These are phyloP conservation scores for Hanseniaspora gamundiae DNA, from an alignment of 1,139 yeast genomes.

Conservation along the genomic window DNA sequence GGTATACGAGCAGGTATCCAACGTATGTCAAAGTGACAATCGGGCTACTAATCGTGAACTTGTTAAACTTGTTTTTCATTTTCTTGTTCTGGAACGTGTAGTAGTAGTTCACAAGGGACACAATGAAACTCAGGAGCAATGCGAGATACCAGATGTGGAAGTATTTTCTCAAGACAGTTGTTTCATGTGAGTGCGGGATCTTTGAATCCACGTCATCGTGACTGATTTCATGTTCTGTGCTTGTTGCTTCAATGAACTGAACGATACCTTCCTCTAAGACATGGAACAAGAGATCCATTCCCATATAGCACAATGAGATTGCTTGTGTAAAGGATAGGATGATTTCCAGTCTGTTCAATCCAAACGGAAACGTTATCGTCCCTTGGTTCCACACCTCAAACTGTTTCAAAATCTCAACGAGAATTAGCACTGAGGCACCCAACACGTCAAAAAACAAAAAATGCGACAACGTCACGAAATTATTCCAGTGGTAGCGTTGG, in stretches of 20 bases:
- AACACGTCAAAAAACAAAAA: conserved; percentile 76
- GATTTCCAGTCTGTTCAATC: conserved; percentile 79
- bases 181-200: conserved; percentile 51
- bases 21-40: conserved; percentile 22
- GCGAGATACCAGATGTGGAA: conserved; percentile 24
- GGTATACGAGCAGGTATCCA: conserved; percentile 17
- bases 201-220: conserved; percentile 24
- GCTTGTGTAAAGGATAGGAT: conserved; percentile 80
- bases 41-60: conserved; percentile 23
- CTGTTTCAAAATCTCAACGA: conserved; percentile 71
- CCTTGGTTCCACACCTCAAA: conserved; percentile 86
- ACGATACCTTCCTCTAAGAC: conserved; percentile 63
- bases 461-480: conserved; percentile 75
- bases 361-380: conserved; percentile 83
- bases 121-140: conserved; percentile 11
- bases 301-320: conserved; percentile 78
- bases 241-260: conserved; percentile 29
- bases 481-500: conserved; percentile 41
- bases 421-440: conserved; percentile 58
- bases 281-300: conserved; percentile 79
- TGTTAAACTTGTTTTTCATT: conserved; percentile 8
- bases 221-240: conserved; percentile 20
- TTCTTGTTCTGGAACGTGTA: conserved; percentile 27
- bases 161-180: conserved; percentile 29
- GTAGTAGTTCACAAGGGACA: conserved; percentile 24